Conservation (phyloP, 2,329 filamentous ascomycete genomes). For the Atkinsonella hypoxylon region DNA sequence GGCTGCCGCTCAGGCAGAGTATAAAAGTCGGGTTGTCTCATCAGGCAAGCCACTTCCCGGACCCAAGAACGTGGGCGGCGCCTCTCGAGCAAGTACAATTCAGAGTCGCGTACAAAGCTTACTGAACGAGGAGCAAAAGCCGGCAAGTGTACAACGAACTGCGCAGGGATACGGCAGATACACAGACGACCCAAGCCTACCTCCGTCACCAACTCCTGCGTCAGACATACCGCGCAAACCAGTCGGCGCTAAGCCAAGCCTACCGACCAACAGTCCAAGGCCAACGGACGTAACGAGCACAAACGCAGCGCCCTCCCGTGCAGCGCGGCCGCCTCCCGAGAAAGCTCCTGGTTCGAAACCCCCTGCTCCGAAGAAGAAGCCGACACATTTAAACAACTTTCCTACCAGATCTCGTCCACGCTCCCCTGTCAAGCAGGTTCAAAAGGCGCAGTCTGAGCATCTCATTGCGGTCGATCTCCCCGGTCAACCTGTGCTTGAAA, state of each 20-base stretch:
- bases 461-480: conserved; percentile 34
- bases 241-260: neutral
- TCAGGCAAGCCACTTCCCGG: conserved; percentile 26
- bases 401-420: conserved; percentile 29
- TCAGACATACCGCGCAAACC: conserved; percentile 42
- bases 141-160: conserved; percentile 48
- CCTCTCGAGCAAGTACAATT: conserved; percentile 58
- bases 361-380: conserved; percentile 48
- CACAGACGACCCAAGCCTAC: conserved; percentile 42
- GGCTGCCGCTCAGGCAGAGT: conserved; percentile 78
- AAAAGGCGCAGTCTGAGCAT: conserved; percentile 19
- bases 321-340: conserved; percentile 12
- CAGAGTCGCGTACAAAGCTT: conserved; percentile 83
- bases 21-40: conserved; percentile 55
- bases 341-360: conserved; percentile 29
- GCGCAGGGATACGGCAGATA: conserved; percentile 86
- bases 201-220: conserved; percentile 24
- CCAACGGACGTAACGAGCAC: neutral
- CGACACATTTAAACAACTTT: conserved; percentile 46
- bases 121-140: conserved; percentile 62
- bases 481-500: conserved; percentile 38
- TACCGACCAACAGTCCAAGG: neutral
- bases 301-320: conserved; percentile 10
- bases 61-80: conserved; percentile 44
- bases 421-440: conserved; percentile 33